These are phyloP conservation scores for Zoysia pacifica DNA, from an alignment of 176 grass and related monocot species.

Conservation along the genomic window DNA sequence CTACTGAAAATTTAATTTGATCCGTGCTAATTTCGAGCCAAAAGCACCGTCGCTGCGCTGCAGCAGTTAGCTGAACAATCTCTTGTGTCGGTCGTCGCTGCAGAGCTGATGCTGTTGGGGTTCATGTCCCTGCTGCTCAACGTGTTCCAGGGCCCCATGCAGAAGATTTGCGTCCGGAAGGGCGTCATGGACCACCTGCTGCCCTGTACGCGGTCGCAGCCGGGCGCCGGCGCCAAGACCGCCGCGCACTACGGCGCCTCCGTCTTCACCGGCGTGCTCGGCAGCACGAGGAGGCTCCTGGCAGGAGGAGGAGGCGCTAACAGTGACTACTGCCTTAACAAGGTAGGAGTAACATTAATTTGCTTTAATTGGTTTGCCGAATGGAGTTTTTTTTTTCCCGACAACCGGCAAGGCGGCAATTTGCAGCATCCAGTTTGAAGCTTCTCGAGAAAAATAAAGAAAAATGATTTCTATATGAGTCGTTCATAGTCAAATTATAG, in stretches of 20 bases:
- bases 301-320: slow-evolving; percentile 22
- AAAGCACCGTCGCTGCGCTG: background rate
- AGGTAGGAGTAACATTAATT: slow-evolving; percentile 25
- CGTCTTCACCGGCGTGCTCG: slow-evolving; percentile 21
- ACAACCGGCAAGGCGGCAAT: background rate
- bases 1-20: too few relatives aligned
- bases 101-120: slow-evolving; percentile 87
- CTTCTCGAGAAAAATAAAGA: background rate
- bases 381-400: background rate
- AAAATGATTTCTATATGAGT: background rate
- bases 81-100: background rate
- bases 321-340: slow-evolving; percentile 39
- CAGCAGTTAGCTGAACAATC: too few relatives aligned
- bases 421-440: background rate
- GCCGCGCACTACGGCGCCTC: slow-evolving; percentile 31
- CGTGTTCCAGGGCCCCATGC: slow-evolving; percentile 55
- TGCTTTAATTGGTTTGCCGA: background rate
- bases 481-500: background rate
- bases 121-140: slow-evolving; percentile 85
- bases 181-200: slow-evolving; percentile 46
- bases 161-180: slow-evolving; percentile 53
- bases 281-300: slow-evolving; percentile 51
- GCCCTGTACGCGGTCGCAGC: slow-evolving; percentile 52
- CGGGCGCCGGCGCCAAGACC: background rate
- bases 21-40: background rate